Base-by-base conservation (phyloP, 1,284 basidiomycete species). In the Austropuccinia psidii region DNA sequence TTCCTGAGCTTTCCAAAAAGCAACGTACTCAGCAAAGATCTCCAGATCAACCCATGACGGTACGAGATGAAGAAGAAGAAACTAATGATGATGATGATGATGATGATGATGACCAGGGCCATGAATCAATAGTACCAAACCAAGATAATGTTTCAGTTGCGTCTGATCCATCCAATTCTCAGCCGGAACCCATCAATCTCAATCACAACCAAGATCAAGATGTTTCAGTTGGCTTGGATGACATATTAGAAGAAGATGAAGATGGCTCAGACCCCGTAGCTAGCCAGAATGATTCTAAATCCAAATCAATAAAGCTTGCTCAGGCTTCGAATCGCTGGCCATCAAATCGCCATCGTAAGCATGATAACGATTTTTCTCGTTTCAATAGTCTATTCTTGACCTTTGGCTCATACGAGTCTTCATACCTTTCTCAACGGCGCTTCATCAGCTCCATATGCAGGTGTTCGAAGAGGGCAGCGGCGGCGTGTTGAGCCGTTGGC, bases 231-330 rank as follows among this genome's bases (percentile, higher is more conserved):
- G 68, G 29, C 47, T 41, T 70, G 57, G 68, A 70, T 39, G 68
- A 70, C 37, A 70, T 70, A 1, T 27, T 35, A 6, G 68, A 70
- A 47, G 68, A 61, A 17, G 55, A 70, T 21, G 68, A 70, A 52
- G 54, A 70, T 9, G 57, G 52, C 21, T 43, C 31, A 0, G 45
- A 17, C 5, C 17, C 31, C 24, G 37, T 41, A 33, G 54, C 50
- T 35, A 45, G 68, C 19, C 39, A 55, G 24, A 60, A 11, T 15
- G 29, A n/a, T n/a, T n/a, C n/a, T 27, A 27, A 37, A 19, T 37
- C 35, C 7, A 35, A 58, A 15, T n/a, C 33, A 58, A 29, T 17
- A 33, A 27, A 41, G 21, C 39, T 19, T 4, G n/a, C 57, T 19
- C n/a, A 68, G 29, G 24, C 43, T 33, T n/a, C 41, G 39, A 70